These are phyloP conservation scores for Phaeosphaeriaceae sp. DNA, from an alignment of 2,329 filamentous ascomycete species.

Conservation along the genomic window DNA sequence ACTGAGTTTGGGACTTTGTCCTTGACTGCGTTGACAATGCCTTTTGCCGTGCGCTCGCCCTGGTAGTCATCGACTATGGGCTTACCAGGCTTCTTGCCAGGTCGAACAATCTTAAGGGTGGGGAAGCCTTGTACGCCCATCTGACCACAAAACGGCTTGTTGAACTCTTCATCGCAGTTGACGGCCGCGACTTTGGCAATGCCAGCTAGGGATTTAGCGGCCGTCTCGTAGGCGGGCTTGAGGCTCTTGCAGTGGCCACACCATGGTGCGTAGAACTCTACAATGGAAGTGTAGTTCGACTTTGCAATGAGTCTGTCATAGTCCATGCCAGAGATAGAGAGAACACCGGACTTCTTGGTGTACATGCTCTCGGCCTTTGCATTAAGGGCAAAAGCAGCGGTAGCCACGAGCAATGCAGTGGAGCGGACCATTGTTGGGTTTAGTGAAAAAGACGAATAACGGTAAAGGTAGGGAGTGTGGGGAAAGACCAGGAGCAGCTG, in stretches of 20 bases:
- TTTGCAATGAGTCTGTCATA: constrained; percentile 84
- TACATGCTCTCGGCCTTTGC: constrained; percentile 77
- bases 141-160: constrained; percentile 83
- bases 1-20: constrained; percentile 93
- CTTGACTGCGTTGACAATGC: constrained; percentile 83
- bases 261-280: constrained; percentile 91
- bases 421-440: constrained; percentile 42
- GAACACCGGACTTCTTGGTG: constrained; percentile 81
- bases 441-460: constrained; percentile 2
- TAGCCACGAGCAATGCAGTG: constrained; percentile 56
- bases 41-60: constrained; percentile 81
- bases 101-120: constrained; percentile 90
- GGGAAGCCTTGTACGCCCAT: constrained; percentile 95
- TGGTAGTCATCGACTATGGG: constrained; percentile 91
- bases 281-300: constrained; percentile 82
- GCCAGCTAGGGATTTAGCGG: constrained; percentile 85
- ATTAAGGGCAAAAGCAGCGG: constrained; percentile 70
- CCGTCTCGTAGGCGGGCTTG: constrained; percentile 94
- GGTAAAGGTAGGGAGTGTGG: constrained; percentile 7
- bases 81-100: constrained; percentile 78
- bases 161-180: constrained; percentile 91
- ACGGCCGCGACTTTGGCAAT: constrained; percentile 93
- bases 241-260: constrained; percentile 97
- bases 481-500: constrained; percentile 11
- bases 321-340: constrained; percentile 78